These are phyloP conservation scores for Alternaria atra DNA, from an alignment of 2,329 filamentous ascomycete species.

Conservation along the genomic window DNA sequence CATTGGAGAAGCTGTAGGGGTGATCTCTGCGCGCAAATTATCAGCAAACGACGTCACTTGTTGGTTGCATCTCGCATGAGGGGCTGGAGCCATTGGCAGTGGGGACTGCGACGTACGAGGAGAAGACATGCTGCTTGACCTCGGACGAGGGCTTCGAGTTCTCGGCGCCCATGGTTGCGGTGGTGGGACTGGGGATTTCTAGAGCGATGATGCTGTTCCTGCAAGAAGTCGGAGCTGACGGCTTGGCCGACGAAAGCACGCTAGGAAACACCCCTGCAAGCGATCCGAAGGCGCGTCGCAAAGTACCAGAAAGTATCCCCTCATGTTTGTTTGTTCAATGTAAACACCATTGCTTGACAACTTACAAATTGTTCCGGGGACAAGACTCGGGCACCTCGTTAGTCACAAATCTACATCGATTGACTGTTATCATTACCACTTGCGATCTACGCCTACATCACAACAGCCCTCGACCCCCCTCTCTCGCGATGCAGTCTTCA, in stretches of 20 bases:
- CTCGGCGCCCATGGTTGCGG: constrained; percentile 66
- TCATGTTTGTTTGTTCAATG: neutral
- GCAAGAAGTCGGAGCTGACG: constrained; percentile 41
- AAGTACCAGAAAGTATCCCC: constrained; percentile 23
- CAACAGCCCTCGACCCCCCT: constrained; percentile 4
- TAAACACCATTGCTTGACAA: neutral
- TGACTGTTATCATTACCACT: neutral
- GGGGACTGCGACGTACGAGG: constrained; percentile 58
- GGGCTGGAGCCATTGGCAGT: constrained; percentile 33
- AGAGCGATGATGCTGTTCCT: constrained; percentile 40
- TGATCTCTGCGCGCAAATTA: constrained; percentile 61
- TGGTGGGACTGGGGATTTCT: constrained; percentile 30
- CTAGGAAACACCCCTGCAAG: constrained; percentile 27
- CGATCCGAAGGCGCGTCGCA: constrained; percentile 28
- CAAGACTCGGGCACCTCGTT: neutral
- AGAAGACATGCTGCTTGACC: constrained; percentile 68
- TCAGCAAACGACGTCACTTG: constrained; percentile 28
- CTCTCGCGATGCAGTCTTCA: constrained; percentile 53
- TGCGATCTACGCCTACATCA: neutral
- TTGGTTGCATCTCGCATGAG: neutral
- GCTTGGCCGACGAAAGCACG: constrained; percentile 37
- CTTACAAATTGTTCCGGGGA: neutral
- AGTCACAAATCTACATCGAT: neutral
- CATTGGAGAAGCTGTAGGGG: constrained; percentile 77
- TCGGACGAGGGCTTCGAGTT: constrained; percentile 67